These are phyloP conservation scores for Aspergillus sp. DNA, from an alignment of 2,329 filamentous ascomycete genomes.

Conservation along the genomic window DNA sequence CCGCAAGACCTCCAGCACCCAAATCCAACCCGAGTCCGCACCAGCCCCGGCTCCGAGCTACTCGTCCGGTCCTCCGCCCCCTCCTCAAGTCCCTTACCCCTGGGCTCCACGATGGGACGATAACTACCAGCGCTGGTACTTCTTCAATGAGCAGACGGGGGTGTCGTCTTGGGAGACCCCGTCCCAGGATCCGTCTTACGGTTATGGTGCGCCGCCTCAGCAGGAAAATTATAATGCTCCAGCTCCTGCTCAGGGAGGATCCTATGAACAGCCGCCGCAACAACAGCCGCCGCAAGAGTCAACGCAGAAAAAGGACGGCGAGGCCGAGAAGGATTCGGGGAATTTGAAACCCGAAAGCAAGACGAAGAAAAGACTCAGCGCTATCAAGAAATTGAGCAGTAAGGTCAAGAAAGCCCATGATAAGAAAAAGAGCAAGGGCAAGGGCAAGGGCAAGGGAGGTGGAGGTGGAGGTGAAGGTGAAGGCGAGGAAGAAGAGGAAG, in stretches of 20 bases:
- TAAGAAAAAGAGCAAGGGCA: conserved; percentile 28
- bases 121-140: conserved; percentile 43
- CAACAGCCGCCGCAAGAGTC: conserved; percentile 16
- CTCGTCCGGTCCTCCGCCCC: conserved; percentile 7
- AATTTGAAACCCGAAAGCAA: conserved; percentile 23
- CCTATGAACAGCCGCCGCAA: conserved; percentile 19
- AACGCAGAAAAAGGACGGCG: background rate
- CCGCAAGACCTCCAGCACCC: background rate
- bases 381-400: conserved; percentile 30
- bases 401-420: conserved; percentile 47
- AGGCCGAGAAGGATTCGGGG: conserved; percentile 23
- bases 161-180: conserved; percentile 44
- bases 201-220: conserved; percentile 9
- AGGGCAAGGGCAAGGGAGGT: conserved; percentile 20
- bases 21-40: conserved; percentile 8
- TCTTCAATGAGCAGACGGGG: conserved; percentile 49
- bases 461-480: conserved; percentile 10
- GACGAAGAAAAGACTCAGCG: conserved; percentile 20
- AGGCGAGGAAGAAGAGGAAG: no score
- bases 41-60: background rate
- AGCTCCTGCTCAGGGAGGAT: background rate
- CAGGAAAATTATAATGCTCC: conserved; percentile 3
- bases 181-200: conserved; percentile 18
- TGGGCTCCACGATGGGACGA: conserved; percentile 49
- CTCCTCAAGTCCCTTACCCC: conserved; percentile 33